Percentiles rank a stretch among this genome's conserved stretches.
Conservation (phyloP, 2,329 filamentous ascomycete species). For the Tetracladium maxilliforme region DNA sequence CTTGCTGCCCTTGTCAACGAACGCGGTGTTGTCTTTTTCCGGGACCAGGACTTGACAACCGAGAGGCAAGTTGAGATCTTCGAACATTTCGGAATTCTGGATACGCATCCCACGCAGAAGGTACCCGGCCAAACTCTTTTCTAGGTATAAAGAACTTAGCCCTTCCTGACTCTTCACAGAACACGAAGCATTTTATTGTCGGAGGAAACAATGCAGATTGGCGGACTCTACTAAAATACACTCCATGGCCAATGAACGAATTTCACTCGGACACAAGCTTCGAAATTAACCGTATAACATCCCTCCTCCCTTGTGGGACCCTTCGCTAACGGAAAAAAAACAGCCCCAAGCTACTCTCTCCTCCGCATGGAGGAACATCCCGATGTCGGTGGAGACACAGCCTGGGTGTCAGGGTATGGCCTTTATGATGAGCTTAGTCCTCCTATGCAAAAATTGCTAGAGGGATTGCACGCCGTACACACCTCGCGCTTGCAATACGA, state of each 20-base stretch:
- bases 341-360: constrained; percentile 31
- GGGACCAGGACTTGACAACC: constrained; percentile 28
- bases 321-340: constrained; percentile 1
- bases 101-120: constrained; percentile 29
- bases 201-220: constrained; percentile 27
- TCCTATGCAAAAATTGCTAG: constrained; percentile 23
- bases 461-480: constrained; percentile 27
- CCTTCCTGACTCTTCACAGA: not conserved
- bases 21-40: constrained; percentile 31
- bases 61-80: constrained; percentile 26
- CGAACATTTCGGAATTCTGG: constrained; percentile 30
- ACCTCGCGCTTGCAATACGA: constrained; percentile 25
- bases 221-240: constrained; percentile 27
- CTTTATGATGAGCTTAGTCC: constrained; percentile 28
- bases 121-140: too few species aligned
- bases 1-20: constrained; percentile 29
- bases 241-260: constrained; percentile 19
- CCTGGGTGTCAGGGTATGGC: constrained; percentile 29
- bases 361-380: constrained; percentile 34
- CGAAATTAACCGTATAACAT: constrained; percentile 27
- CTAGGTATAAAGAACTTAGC: too few species aligned
- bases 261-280: constrained; percentile 35
- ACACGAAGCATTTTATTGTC: constrained; percentile 25
- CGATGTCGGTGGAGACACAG: constrained; percentile 26
- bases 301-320: not conserved